These are phyloP conservation scores for Lobosporangium transversale DNA, from an alignment of 192 early-diverging fungal genomes.

Conservation along the genomic window DNA sequence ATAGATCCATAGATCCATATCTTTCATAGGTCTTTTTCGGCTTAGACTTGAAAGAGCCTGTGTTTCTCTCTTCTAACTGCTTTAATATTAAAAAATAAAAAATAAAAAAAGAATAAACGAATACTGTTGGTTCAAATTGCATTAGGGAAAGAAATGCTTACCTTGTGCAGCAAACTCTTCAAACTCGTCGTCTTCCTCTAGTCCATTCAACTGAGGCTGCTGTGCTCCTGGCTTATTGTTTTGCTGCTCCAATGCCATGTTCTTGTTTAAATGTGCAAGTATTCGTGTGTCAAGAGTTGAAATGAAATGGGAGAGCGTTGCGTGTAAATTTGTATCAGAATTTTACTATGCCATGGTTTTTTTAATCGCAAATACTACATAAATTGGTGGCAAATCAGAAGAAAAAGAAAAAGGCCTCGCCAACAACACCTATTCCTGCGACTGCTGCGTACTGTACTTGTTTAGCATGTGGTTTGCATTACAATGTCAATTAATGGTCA, in stretches of 20 bases:
- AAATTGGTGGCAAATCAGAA: constrained; percentile 16
- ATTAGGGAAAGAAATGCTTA: no score
- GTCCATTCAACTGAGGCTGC: constrained; percentile 67
- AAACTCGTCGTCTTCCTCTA: constrained; percentile 95
- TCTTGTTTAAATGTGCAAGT: constrained; percentile 2
- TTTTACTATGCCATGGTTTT: no score
- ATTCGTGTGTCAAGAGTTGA: not conserved
- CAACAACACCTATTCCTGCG: no score
- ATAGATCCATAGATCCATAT: no score
- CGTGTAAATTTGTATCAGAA: no score
- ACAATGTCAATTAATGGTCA: constrained; percentile 16
- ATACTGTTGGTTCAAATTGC: no score
- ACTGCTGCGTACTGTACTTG: not conserved
- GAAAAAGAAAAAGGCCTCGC: not conserved
- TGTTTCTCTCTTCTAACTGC: no score
- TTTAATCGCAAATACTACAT: constrained; percentile 3
- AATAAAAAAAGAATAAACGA: no score
- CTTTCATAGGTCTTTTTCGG: no score
- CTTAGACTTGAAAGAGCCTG: no score
- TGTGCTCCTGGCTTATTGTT: constrained; percentile 30
- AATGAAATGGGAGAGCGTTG: not conserved
- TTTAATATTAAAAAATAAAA: no score
- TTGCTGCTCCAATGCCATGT: constrained; percentile 35
- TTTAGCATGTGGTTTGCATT: not conserved
- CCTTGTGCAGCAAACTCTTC: constrained; percentile 91